Conservation (phyloP, 108 stramenopile genomes). For the Fistulifera solaris region DNA sequence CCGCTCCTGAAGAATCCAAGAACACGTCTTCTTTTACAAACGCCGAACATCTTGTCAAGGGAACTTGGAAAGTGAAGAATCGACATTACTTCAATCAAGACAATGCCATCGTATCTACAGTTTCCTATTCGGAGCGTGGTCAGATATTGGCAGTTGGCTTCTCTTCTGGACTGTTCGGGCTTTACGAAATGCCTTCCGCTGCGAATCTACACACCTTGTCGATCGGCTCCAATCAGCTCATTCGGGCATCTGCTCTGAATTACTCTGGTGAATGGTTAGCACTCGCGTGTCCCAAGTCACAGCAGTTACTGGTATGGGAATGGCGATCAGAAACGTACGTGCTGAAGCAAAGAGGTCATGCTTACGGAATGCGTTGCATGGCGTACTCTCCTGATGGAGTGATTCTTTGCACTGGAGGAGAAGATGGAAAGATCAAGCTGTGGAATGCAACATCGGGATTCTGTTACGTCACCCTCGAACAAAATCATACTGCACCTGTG, state of each 20-base stretch:
- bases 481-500: constrained; percentile 90
- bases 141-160: constrained; percentile 86
- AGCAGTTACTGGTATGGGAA: constrained; percentile 97
- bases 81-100: constrained; percentile 83
- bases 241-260: constrained; percentile 74
- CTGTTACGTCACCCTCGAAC: constrained; percentile 93
- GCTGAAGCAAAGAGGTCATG: constrained; percentile 98
- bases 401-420: constrained; percentile 92
- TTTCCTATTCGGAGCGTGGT: constrained; percentile 40
- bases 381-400: constrained; percentile 93
- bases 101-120: constrained; percentile 48
- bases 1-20: not conserved
- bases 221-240: constrained; percentile 62
- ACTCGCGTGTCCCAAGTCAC: constrained; percentile 84
- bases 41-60: constrained; percentile 36
- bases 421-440: constrained; percentile 96
- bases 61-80: constrained; percentile 43
- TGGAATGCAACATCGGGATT: constrained; percentile 96
- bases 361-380: constrained; percentile 86
- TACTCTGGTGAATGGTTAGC: constrained; percentile 94
- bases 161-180: constrained; percentile 88
- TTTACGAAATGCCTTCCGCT: constrained; percentile 89
- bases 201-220: constrained; percentile 87
- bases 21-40: not conserved
- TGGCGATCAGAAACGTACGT: constrained; percentile 98